These are phyloP conservation scores for Coffea eugenioides DNA, from an alignment of 257 asterid species.

Conservation along the genomic window DNA sequence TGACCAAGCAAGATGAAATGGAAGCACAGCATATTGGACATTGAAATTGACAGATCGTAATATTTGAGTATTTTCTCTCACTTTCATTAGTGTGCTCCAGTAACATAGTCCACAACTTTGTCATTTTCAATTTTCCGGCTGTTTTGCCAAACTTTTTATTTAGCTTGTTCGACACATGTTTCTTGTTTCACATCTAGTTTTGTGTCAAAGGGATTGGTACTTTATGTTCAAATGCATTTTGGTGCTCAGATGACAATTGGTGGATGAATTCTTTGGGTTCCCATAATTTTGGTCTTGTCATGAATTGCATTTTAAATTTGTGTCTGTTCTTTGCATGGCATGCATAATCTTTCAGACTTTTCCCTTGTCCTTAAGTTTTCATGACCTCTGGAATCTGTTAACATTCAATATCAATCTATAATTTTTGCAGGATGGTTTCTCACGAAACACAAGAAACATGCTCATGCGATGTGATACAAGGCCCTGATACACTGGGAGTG, in stretches of 20 bases:
- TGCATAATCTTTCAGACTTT: background rate
- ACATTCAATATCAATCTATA: background rate
- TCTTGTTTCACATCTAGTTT: background rate
- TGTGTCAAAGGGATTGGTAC: background rate
- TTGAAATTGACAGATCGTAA: no score
- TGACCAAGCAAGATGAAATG: no score
- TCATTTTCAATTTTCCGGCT: background rate
- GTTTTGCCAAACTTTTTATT: background rate
- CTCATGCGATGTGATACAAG: background rate
- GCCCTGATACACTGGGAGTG: background rate
- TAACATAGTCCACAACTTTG: background rate
- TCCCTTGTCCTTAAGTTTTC: background rate
- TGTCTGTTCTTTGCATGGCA: no score
- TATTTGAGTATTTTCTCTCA: background rate
- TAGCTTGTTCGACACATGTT: background rate
- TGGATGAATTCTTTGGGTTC: background rate
- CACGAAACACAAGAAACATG: background rate
- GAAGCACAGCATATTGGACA: no score
- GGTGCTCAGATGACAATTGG: background rate
- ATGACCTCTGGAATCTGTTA: background rate
- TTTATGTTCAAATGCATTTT: background rate
- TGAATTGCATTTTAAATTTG: no score
- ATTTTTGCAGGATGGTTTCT: slow-evolving; percentile 11
- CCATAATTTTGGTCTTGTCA: no score
- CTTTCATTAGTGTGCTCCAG: background rate